Conservation (phyloP, 2,329 filamentous ascomycete species). For the Colletotrichum salicis region DNA sequence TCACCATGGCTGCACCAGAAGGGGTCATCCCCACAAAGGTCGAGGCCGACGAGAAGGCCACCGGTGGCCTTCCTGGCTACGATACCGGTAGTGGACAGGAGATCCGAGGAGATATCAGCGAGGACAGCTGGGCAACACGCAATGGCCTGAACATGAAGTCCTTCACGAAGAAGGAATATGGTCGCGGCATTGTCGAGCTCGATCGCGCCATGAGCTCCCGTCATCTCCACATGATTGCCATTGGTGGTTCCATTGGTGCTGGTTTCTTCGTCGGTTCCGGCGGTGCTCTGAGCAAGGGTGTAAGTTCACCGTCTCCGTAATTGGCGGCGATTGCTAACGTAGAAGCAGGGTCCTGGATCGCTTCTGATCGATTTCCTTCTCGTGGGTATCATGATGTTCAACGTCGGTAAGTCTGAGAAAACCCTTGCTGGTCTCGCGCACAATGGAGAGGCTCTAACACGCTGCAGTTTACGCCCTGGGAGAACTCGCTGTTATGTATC, state of each 20-base stretch:
- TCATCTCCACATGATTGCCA: constrained; percentile 72
- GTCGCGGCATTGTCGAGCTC: constrained; percentile 44
- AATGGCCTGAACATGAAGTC: constrained; percentile 52
- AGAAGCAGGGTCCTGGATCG: constrained; percentile 49
- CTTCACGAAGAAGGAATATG: constrained; percentile 46
- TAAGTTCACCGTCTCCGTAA: neutral
- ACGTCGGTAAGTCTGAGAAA: constrained; percentile 48
- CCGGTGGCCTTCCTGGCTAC: constrained; percentile 22
- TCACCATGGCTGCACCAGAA: constrained; percentile 29
- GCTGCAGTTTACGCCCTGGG: constrained; percentile 65
- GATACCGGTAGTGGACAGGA: constrained; percentile 34
- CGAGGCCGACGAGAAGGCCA: constrained; percentile 32
- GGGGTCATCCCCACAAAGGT: constrained; percentile 29
- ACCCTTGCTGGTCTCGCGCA: accelerated
- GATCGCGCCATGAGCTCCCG: constrained; percentile 63
- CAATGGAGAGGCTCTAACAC: neutral
- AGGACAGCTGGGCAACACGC: constrained; percentile 49
- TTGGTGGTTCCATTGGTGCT: constrained; percentile 70
- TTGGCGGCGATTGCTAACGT: neutral
- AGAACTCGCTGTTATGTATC: constrained; percentile 70
- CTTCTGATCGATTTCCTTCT: constrained; percentile 63
- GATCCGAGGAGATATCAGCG: constrained; percentile 33
- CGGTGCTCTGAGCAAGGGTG: constrained; percentile 60
- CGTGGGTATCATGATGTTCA: constrained; percentile 70
- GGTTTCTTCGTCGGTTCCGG: constrained; percentile 73